Conservation (phyloP, 345 rosid species). For the Brassica cretica region DNA sequence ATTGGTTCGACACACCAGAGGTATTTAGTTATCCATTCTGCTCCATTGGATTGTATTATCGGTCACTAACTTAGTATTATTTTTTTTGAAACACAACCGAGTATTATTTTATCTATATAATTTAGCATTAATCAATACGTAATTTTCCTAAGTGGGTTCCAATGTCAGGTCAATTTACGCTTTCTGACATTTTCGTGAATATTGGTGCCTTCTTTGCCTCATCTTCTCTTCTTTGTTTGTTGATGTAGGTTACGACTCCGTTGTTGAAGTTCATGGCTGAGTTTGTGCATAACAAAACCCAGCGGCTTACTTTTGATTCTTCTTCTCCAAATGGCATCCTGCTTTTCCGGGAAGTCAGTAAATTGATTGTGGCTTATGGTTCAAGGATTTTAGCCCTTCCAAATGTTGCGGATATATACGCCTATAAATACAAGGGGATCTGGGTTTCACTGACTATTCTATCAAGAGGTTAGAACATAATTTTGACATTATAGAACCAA, state of each 20-base stretch:
- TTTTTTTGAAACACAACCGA: too few relatives aligned
- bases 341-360: slow-evolving; percentile 99
- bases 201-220: slow-evolving; percentile 19
- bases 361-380: slow-evolving; percentile 91
- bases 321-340: slow-evolving; percentile 99
- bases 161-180: neutral
- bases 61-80: neutral
- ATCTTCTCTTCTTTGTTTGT: slow-evolving; percentile 22
- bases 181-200: neutral
- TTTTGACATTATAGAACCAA: slow-evolving; percentile 17
- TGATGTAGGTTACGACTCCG: slow-evolving; percentile 89
- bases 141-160: slow-evolving; percentile 2
- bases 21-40: slow-evolving; percentile 47
- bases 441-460: slow-evolving; percentile 93
- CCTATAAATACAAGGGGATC: slow-evolving; percentile 96
- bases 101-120: neutral
- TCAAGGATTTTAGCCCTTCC: slow-evolving; percentile 93
- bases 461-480: slow-evolving; percentile 71
- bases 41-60: slow-evolving; percentile 9
- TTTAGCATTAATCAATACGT: neutral
- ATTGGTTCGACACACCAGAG: slow-evolving; percentile 98
- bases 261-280: slow-evolving; percentile 96
- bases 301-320: slow-evolving; percentile 90
- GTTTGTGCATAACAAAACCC: slow-evolving; percentile 95
- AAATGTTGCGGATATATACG: slow-evolving; percentile 87